A percentile compares a stretch with the other conserved stretches of the same genome.
Evolutionary conservation across 2,329 filamentous ascomycete genomes (phyloP).

Genomic region (Botrytis hyacinthi): DNA sequence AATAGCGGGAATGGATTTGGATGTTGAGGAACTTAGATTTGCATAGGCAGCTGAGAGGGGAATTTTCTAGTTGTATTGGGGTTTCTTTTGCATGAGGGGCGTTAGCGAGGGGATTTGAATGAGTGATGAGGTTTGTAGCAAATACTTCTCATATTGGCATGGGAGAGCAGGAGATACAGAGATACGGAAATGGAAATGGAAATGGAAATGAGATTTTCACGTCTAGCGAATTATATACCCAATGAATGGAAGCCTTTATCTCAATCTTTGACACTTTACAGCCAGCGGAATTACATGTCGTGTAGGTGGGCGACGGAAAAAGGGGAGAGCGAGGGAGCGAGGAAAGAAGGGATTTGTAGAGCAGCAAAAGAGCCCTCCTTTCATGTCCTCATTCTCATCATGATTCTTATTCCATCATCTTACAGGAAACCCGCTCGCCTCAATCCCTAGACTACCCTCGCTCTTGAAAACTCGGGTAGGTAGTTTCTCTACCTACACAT

Average conservation of each 20-base stretch:
- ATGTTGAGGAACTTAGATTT: not conserved
- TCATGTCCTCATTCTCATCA: too few species aligned
- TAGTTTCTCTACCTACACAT: too few species aligned
- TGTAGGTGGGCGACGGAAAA: too few species aligned
- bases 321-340: too few species aligned
- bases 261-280: too few species aligned
- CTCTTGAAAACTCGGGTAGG: too few species aligned
- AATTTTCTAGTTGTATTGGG: not conserved
- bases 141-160: not conserved
- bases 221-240: constrained; percentile 12
- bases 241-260: not conserved
- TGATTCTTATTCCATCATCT: too few species aligned
- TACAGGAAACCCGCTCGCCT: too few species aligned
- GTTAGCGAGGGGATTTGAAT: not conserved
- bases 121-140: not conserved
- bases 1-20: not conserved
- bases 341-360: too few species aligned
- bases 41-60: not conserved
- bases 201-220: not conserved
- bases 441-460: too few species aligned
- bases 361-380: too few species aligned
- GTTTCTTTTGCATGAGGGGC: not conserved
- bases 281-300: too few species aligned
- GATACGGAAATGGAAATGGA: not conserved
- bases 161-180: not conserved